Conservation (phyloP, 129 eudicot genomes). For the Chrysanthemum lavandulifolium region DNA sequence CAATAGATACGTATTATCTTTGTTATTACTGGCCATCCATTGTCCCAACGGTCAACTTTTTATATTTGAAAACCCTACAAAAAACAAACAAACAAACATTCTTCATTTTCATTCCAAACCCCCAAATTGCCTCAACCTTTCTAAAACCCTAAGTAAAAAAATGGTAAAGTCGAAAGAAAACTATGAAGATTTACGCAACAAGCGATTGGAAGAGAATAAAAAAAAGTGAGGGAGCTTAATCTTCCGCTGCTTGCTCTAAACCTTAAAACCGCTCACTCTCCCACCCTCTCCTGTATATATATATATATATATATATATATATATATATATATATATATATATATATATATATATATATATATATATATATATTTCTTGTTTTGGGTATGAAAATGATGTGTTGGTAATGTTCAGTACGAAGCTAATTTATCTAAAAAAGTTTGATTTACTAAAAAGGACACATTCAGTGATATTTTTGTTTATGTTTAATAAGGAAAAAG, state of each 20-base stretch:
- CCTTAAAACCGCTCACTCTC: constrained; percentile 57
- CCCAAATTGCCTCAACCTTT: background rate
- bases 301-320: too few relatives aligned
- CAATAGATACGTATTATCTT: too few relatives aligned
- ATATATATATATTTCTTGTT: too few relatives aligned
- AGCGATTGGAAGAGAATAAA: constrained; percentile 81
- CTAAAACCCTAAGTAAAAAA: background rate
- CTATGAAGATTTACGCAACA: constrained; percentile 66
- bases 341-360: background rate
- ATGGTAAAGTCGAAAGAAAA: constrained; percentile 50
- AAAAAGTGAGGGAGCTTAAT: constrained; percentile 64
- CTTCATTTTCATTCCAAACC: background rate
- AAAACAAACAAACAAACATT: background rate
- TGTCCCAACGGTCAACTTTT: background rate
- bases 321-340: too few relatives aligned
- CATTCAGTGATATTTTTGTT: too few relatives aligned
- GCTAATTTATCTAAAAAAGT: too few relatives aligned
- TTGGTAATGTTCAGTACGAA: too few relatives aligned
- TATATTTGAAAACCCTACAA: background rate
- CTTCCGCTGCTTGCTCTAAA: constrained; percentile 72
- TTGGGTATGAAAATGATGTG: too few relatives aligned
- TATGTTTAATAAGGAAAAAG: too few relatives aligned
- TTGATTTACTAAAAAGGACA: too few relatives aligned
- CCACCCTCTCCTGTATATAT: constrained; percentile 64
- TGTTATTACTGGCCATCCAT: too few relatives aligned